A percentile compares a stretch with the other conserved stretches of the same genome.
These are phyloP conservation scores for Pseudotulostoma volvatum DNA, from an alignment of 495 filamentous ascomycete species.

Conservation along the genomic window DNA sequence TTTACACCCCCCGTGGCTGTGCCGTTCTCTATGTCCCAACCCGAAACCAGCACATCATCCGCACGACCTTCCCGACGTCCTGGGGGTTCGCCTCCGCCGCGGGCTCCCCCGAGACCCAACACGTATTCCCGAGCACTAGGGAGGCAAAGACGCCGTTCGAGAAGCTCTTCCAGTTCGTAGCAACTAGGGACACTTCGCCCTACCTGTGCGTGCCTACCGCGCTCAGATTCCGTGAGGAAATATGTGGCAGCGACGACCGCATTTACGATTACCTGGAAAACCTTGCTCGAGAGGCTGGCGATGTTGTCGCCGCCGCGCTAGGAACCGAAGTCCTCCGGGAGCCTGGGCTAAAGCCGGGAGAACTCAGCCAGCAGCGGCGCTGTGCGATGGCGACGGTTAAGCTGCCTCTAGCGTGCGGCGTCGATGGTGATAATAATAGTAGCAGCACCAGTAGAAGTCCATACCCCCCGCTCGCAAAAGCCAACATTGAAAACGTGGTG, in stretches of 20 bases:
- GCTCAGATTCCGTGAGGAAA: constrained; percentile 44
- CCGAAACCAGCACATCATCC: constrained; percentile 56
- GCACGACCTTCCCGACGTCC: constrained; percentile 57
- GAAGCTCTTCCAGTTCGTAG: constrained; percentile 59
- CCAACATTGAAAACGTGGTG: constrained; percentile 20
- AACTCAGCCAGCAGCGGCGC: constrained; percentile 29
- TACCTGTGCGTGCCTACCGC: constrained; percentile 57
- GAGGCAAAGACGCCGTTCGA: constrained; percentile 40
- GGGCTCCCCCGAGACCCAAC: constrained; percentile 13
- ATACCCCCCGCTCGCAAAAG: constrained; percentile 11
- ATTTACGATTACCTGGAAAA: constrained; percentile 42
- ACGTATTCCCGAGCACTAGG: constrained; percentile 1
- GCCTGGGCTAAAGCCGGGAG: constrained; percentile 18
- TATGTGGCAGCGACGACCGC: constrained; percentile 58
- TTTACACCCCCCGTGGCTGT: constrained; percentile 64
- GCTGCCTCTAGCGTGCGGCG: constrained; percentile 42
- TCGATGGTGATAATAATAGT: constrained; percentile 10
- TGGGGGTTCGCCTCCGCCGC: constrained; percentile 40
- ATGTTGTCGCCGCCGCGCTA: constrained; percentile 38
- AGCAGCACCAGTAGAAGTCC: constrained; percentile 9
- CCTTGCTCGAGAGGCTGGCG: constrained; percentile 44
- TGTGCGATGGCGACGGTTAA: constrained; percentile 53
- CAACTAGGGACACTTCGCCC: constrained; percentile 54
- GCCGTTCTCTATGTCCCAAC: constrained; percentile 65
- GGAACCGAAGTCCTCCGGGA: constrained; percentile 51